Conservation (phyloP, 768 basidiomycete species). For the Calocera cornea region DNA sequence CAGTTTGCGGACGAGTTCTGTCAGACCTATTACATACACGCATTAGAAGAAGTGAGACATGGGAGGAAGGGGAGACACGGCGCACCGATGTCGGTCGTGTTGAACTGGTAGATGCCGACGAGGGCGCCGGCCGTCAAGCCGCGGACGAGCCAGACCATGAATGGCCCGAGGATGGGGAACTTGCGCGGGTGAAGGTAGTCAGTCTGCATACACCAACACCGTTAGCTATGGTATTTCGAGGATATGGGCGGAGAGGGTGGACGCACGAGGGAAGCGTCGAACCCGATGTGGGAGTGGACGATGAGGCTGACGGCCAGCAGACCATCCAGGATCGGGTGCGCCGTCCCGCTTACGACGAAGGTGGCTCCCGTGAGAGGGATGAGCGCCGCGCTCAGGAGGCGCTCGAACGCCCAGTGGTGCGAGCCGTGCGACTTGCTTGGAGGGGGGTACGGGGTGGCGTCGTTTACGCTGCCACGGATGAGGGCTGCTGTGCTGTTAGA, state of each 20-base stretch:
- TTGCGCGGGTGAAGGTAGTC: constrained; percentile 93
- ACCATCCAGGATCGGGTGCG: constrained; percentile 80
- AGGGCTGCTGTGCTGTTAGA: constrained; percentile 40
- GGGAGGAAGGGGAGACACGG: neutral
- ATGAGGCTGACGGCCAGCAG: constrained; percentile 75
- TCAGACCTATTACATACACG: constrained; percentile 52
- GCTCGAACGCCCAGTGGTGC: constrained; percentile 88
- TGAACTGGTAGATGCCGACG: constrained; percentile 92
- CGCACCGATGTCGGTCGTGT: constrained; percentile 91
- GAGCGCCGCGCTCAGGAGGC: constrained; percentile 72
- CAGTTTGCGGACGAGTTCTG: constrained; percentile 66
- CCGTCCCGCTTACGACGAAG: constrained; percentile 59
- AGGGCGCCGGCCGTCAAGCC: constrained; percentile 65
- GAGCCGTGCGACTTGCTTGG: constrained; percentile 75
- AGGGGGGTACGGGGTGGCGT: constrained; percentile 78
- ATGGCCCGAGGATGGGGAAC: constrained; percentile 65
- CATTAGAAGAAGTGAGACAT: neutral
- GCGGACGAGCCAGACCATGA: constrained; percentile 63
- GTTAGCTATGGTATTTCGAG: neutral
- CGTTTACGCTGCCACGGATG: constrained; percentile 85
- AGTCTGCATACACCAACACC: constrained; percentile 33
- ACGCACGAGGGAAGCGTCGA: constrained; percentile 22
- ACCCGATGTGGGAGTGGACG: constrained; percentile 93
- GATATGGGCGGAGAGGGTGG: neutral
- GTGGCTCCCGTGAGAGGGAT: constrained; percentile 82